A percentile compares a stretch with the other conserved stretches of the same genome.
Evolutionary conservation across 2,329 filamentous ascomycete genomes (phyloP).

Genomic region (Hypoxylon sp.): DNA sequence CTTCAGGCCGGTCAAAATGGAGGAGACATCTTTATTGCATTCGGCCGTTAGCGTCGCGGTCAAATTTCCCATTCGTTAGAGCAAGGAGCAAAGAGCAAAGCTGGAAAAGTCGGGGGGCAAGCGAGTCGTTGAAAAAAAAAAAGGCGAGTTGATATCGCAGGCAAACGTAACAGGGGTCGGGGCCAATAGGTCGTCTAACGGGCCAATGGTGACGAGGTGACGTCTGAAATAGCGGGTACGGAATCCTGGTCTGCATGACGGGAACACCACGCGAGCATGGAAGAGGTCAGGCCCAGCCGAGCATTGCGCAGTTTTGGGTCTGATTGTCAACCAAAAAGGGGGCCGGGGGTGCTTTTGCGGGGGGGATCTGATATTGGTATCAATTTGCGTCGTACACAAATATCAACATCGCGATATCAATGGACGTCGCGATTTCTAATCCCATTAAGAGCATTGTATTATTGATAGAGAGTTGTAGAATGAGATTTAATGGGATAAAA

Average conservation of each 20-base stretch:
- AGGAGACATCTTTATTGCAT: not conserved
- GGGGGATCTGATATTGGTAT: constrained; percentile 22
- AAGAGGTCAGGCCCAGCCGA: constrained; percentile 24
- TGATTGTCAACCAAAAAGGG: constrained; percentile 30
- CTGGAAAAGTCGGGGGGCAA: constrained; percentile 10
- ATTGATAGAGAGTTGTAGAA: not conserved
- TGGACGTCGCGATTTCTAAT: not conserved
- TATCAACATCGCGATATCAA: not conserved
- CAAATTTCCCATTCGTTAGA: constrained; percentile 11
- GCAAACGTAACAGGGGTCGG: constrained; percentile 38
- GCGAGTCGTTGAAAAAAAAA: constrained; percentile 30
- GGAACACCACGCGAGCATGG: constrained; percentile 33
- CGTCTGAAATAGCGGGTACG: constrained; percentile 35
- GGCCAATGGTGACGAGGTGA: constrained; percentile 42
- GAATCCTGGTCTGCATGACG: constrained; percentile 33
- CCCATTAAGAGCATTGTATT: not conserved
- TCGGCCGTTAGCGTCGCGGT: constrained; percentile 2
- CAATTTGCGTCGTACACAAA: constrained; percentile 24
- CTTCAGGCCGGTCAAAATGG: constrained; percentile 3
- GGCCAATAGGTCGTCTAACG: constrained; percentile 34
- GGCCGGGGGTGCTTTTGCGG: constrained; percentile 19
- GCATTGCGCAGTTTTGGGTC: constrained; percentile 32
- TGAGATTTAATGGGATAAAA: not conserved
- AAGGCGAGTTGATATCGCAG: constrained; percentile 43
- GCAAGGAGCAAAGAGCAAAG: too few species aligned